Percentiles rank a stretch among this genome's conserved stretches.
These are phyloP conservation scores for Arabidopsis lyrata DNA, from an alignment of 441 rosid genomes.

Conservation along the genomic window DNA sequence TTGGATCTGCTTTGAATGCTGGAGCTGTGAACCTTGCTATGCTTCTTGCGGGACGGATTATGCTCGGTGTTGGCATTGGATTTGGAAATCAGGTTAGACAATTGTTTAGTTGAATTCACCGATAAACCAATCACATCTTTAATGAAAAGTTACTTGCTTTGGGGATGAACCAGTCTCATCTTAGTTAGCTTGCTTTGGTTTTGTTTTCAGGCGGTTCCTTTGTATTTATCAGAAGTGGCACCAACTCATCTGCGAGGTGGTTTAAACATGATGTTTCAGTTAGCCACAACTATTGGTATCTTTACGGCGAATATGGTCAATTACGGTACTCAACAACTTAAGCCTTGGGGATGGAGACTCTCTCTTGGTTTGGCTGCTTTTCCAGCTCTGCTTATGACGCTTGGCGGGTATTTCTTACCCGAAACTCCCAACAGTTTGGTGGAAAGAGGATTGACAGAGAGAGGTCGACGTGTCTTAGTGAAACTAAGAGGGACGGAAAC, in stretches of 20 bases:
- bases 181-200: constrained; percentile 11
- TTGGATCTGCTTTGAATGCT: constrained; percentile 79
- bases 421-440: constrained; percentile 95
- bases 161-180: constrained; percentile 18
- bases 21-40: constrained; percentile 68
- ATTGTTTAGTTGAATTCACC: neutral
- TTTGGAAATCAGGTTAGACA: constrained; percentile 85
- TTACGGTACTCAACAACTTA: constrained; percentile 77
- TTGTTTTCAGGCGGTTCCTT: constrained; percentile 70
- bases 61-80: constrained; percentile 95
- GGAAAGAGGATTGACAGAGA: constrained; percentile 61
- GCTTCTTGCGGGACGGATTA: constrained; percentile 84
- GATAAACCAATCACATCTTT: constrained; percentile 2
- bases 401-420: constrained; percentile 72
- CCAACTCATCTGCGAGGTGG: constrained; percentile 92
- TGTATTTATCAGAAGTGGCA: constrained; percentile 93
- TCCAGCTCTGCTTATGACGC: constrained; percentile 79
- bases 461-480: constrained; percentile 66
- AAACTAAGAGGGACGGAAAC: constrained; percentile 74
- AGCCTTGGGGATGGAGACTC: constrained; percentile 94
- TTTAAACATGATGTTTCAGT: constrained; percentile 88
- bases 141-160: neutral
- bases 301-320: constrained; percentile 93
- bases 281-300: constrained; percentile 84
- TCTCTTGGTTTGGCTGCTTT: constrained; percentile 85